A percentile compares a stretch with the other conserved stretches of the same genome.
Evolutionary conservation across 495 filamentous ascomycete species (phyloP).

Genomic region (Ascodesmis nigricans): DNA sequence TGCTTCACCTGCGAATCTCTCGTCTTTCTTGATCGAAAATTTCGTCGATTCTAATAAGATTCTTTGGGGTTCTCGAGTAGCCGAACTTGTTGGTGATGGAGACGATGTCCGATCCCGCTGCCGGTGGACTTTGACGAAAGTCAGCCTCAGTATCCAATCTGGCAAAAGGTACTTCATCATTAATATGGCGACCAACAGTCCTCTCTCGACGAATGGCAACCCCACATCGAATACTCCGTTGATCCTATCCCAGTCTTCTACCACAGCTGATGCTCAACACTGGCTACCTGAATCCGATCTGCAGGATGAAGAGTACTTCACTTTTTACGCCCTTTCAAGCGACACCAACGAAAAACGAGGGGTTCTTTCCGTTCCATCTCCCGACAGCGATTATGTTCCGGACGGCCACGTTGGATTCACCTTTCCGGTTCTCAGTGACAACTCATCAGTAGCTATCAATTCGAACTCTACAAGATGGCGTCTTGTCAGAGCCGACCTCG

Average conservation of each 20-base stretch:
- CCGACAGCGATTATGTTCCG: neutral
- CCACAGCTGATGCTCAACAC: neutral
- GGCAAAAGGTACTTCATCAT: neutral
- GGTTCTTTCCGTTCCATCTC: neutral
- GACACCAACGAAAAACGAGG: neutral
- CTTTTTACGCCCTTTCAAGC: neutral
- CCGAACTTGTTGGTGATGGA: too few relatives aligned
- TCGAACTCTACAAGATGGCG: neutral
- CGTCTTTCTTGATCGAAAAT: too few relatives aligned
- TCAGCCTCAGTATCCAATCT: too few relatives aligned
- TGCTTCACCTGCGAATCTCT: too few relatives aligned
- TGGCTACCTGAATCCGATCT: neutral
- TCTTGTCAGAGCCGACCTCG: neutral
- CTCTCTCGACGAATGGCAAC: neutral
- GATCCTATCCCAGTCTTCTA: neutral
- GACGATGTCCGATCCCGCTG: too few relatives aligned
- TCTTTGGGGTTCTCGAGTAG: too few relatives aligned
- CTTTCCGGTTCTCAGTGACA: neutral
- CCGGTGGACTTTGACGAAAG: too few relatives aligned
- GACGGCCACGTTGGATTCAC: neutral
- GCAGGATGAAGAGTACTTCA: too few relatives aligned
- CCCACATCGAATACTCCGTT: neutral
- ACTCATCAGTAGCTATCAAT: too few relatives aligned
- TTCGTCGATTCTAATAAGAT: too few relatives aligned
- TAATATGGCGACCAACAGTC: neutral